Evolutionary conservation across 495 filamentous ascomycete genomes (phyloP).

Genomic region (Trichodelitschia bisporula): DNA sequence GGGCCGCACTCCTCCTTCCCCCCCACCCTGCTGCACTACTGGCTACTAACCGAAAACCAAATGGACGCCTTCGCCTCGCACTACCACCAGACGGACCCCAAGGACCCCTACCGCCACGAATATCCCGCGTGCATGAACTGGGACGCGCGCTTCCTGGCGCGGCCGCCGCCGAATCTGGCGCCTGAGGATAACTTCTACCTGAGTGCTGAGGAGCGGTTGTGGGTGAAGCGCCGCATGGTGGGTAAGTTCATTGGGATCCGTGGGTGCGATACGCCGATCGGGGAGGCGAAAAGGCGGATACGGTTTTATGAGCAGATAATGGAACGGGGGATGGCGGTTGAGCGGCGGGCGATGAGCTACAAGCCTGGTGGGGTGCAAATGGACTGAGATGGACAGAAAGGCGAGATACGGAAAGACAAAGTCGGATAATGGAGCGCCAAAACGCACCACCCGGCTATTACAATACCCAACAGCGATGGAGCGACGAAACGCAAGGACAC

Average conservation of each 20-base stretch:
- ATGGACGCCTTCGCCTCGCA: conserved; percentile 48
- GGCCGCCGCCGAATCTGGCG: conserved; percentile 1
- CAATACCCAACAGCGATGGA: not conserved
- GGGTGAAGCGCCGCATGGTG: conserved; percentile 18
- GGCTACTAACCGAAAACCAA: conserved; percentile 44
- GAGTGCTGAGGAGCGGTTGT: conserved; percentile 7
- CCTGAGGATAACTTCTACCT: conserved; percentile 3
- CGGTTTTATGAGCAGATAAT: conserved; percentile 6
- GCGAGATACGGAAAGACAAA: not conserved
- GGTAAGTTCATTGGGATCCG: conserved; percentile 19
- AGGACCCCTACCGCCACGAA: conserved; percentile 19
- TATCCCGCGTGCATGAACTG: conserved; percentile 37
- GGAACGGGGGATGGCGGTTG: not conserved
- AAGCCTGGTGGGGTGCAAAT: not conserved
- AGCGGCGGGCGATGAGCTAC: not conserved
- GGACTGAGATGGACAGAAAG: not conserved
- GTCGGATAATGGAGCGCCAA: too few species aligned
- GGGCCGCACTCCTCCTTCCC: conserved; percentile 41
- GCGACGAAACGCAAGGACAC: not conserved
- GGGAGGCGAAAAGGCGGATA: conserved; percentile 13
- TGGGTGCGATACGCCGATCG: conserved; percentile 16
- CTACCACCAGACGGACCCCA: conserved; percentile 47
- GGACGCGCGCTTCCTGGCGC: conserved; percentile 12
- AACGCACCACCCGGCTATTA: too few species aligned
- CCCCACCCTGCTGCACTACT: conserved; percentile 36